Evolutionary conservation across 2,329 filamentous ascomycete genomes (phyloP).

Genomic region (Aspergillus pseudotamarii): DNA sequence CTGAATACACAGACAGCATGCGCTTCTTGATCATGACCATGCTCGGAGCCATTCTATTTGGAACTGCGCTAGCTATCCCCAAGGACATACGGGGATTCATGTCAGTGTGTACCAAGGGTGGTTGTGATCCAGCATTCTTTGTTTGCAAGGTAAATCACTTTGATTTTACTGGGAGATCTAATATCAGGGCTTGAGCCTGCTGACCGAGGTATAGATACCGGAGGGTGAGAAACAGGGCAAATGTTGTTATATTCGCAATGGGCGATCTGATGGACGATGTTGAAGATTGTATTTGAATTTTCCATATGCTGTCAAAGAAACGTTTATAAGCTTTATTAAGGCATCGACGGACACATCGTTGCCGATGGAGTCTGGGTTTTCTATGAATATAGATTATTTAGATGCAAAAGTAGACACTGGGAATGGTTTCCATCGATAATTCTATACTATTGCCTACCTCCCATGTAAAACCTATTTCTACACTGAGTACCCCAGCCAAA

Average conservation of each 20-base stretch:
- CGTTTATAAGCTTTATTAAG: too few relatives aligned
- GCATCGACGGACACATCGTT: too few relatives aligned
- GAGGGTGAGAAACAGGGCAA: not conserved
- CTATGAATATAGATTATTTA: too few relatives aligned
- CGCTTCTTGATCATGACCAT: not conserved
- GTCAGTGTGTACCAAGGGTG: not conserved
- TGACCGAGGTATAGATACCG: not conserved
- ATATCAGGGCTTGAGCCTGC: not conserved
- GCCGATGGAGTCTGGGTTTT: too few relatives aligned
- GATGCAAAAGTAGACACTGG: too few relatives aligned
- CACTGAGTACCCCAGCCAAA: not conserved
- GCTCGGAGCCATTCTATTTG: not conserved
- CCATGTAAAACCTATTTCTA: too few relatives aligned
- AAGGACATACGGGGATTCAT: not conserved
- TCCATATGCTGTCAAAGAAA: too few relatives aligned
- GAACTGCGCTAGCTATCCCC: not conserved
- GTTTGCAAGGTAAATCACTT: not conserved
- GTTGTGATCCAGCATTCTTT: not conserved
- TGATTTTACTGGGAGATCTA: fast-evolving
- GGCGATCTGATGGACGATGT: not conserved
- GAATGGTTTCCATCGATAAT: too few relatives aligned
- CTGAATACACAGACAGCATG: not conserved
- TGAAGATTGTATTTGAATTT: too few relatives aligned
- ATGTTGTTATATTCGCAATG: not conserved
- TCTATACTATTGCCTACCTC: too few relatives aligned